A percentile compares a stretch with the other conserved stretches of the same genome.
These are phyloP conservation scores for Leccinum imitatum DNA, from an alignment of 768 basidiomycete species.

Conservation along the genomic window DNA sequence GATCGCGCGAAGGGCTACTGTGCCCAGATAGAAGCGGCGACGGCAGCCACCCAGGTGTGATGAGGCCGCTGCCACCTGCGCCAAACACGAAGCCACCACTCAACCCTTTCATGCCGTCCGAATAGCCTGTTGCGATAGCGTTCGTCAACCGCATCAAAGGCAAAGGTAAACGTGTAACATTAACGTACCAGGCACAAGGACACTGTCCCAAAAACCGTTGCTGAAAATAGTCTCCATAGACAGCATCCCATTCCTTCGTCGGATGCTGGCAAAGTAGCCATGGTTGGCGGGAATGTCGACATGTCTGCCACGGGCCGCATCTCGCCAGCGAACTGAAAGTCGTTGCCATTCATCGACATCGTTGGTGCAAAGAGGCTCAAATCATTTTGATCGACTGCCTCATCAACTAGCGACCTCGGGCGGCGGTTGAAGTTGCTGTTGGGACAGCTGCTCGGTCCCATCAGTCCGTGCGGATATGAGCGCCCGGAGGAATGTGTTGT, in stretches of 20 bases:
- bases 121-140: slow-evolving; percentile 54
- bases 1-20: slow-evolving; percentile 38
- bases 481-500: slow-evolving; percentile 78
- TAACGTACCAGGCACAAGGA: slow-evolving; percentile 77
- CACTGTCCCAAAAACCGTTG: slow-evolving; percentile 83
- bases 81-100: slow-evolving; percentile 87
- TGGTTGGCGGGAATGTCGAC: slow-evolving; percentile 85
- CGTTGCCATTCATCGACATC: slow-evolving; percentile 32
- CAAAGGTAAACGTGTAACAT: neutral
- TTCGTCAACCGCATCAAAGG: slow-evolving; percentile 4
- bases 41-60: slow-evolving; percentile 66
- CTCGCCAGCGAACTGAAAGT: slow-evolving; percentile 75
- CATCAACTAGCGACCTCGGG: slow-evolving; percentile 21
- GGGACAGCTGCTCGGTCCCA: slow-evolving; percentile 23
- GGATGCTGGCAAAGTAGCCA: slow-evolving; percentile 53
- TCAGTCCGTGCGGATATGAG: slow-evolving; percentile 58
- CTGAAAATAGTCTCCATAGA: slow-evolving; percentile 84
- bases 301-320: slow-evolving; percentile 85
- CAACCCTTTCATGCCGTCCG: slow-evolving; percentile 76
- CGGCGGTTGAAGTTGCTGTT: slow-evolving; percentile 25
- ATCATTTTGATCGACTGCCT: slow-evolving; percentile 25
- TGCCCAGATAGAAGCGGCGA: slow-evolving; percentile 61
- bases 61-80: slow-evolving; percentile 77
- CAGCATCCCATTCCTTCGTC: slow-evolving; percentile 46
- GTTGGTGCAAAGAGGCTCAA: slow-evolving; percentile 29